Evolutionary conservation across 2,329 filamentous ascomycete species (phyloP).

Genomic region (Biscogniauxia mediterranea): DNA sequence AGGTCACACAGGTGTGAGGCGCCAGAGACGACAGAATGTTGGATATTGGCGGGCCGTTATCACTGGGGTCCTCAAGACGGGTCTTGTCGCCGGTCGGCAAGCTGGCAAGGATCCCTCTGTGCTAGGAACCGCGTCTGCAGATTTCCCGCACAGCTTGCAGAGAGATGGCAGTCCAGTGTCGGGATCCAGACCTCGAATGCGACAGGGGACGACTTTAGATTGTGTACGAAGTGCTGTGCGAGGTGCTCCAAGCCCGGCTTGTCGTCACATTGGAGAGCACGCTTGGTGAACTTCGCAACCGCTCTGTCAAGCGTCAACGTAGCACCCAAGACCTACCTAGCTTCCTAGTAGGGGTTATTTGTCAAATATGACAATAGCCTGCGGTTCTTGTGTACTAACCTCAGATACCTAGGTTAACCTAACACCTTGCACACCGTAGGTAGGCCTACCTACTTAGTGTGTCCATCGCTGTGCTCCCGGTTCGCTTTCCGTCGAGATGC

Average conservation of each 20-base stretch:
- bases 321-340: not conserved
- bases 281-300: not conserved
- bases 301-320: not conserved
- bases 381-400: not conserved
- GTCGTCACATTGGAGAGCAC: slow-evolving; percentile 22
- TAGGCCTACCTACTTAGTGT: not conserved
- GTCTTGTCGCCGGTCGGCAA: slow-evolving; percentile 25
- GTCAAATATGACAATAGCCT: not conserved
- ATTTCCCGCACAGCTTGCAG: not conserved
- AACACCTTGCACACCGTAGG: not conserved
- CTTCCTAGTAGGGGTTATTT: not conserved
- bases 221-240: not conserved
- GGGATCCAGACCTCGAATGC: not conserved
- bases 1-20: slow-evolving; percentile 34
- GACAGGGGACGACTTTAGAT: not conserved
- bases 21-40: slow-evolving; percentile 21
- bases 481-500: not conserved
- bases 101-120: slow-evolving; percentile 17
- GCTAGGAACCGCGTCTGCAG: slow-evolving; percentile 21
- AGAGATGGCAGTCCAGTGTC: not conserved
- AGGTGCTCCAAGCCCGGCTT: not conserved
- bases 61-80: slow-evolving; percentile 23
- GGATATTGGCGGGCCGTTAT: slow-evolving; percentile 18
- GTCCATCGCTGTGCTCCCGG: not conserved
- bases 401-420: not conserved